phyloP scores from a whole-genome alignment of 1,284 basidiomycete species.

The Malassezia obtusa region DNA sequence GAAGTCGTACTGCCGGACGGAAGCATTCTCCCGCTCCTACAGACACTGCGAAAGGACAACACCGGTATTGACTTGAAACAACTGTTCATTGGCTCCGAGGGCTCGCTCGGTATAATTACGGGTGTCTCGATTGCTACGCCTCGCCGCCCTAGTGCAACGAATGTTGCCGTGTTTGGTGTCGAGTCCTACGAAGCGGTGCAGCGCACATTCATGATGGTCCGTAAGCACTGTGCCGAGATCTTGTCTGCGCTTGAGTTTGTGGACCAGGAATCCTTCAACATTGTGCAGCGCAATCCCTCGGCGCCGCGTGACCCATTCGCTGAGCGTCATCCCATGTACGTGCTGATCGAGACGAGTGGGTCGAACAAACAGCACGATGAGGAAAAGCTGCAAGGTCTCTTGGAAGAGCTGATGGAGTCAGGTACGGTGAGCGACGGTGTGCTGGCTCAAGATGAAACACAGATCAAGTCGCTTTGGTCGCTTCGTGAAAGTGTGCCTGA shows the following conservation, averaged over 20 bases:
- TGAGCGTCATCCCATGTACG: conserved; percentile 55
- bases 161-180: conserved; percentile 56
- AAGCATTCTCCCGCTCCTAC: conserved; percentile 56
- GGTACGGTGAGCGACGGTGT: conserved; percentile 78
- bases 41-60: conserved; percentile 81
- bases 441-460: conserved; percentile 79
- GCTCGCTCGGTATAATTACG: conserved; percentile 88
- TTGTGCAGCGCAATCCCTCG: conserved; percentile 58
- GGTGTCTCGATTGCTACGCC: conserved; percentile 93
- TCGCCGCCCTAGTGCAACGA: conserved; percentile 60
- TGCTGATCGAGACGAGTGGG: conserved; percentile 86
- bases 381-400: conserved; percentile 78
- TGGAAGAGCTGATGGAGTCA: conserved; percentile 71
- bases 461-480: conserved; percentile 82
- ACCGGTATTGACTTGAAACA: conserved; percentile 99
- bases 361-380: conserved; percentile 88
- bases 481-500: conserved; percentile 91
- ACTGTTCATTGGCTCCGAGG: conserved; percentile 94
- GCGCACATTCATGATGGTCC: conserved; percentile 53
- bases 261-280: conserved; percentile 75
- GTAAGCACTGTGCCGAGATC: conserved; percentile 77
- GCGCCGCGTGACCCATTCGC: conserved; percentile 40
- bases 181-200: conserved; percentile 55
- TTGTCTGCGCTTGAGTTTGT: conserved; percentile 96
- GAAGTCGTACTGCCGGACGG: conserved; percentile 92